A percentile compares a stretch with the other conserved stretches of the same genome.
phyloP scores from a whole-genome alignment of 1,284 basidiomycete species.

The Puccinia horiana region DNA sequence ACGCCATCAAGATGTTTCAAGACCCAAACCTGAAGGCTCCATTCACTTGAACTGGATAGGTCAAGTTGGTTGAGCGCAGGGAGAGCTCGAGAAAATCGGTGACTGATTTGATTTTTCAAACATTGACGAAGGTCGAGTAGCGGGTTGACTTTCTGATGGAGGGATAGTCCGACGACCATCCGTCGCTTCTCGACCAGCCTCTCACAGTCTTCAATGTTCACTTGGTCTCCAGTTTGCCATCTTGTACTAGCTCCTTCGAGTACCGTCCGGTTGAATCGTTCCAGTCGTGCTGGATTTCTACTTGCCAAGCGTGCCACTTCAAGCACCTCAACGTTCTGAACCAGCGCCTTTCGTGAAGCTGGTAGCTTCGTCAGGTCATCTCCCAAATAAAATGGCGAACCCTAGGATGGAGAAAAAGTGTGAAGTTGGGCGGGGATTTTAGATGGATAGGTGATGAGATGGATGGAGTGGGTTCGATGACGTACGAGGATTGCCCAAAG shows the following conservation, averaged over 20 bases:
- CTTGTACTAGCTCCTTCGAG: neutral
- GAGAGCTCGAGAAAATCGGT: neutral
- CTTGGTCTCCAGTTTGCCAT: constrained; percentile 2
- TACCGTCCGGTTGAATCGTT: constrained; percentile 10
- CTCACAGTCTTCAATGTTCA: constrained; percentile 22
- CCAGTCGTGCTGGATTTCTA: constrained; percentile 20
- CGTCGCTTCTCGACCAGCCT: constrained; percentile 26
- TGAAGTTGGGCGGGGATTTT: neutral
- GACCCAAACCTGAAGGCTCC: constrained; percentile 42
- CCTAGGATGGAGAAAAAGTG: neutral
- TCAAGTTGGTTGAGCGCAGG: neutral
- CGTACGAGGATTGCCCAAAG: constrained; percentile 44
- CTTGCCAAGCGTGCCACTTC: constrained; percentile 17
- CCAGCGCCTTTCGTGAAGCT: constrained; percentile 22
- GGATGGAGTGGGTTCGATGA: neutral
- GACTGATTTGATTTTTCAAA: neutral
- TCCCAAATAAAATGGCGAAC: constrained; percentile 44
- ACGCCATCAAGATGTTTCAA: constrained; percentile 26
- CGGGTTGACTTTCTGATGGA: constrained; percentile 19
- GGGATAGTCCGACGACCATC: constrained; percentile 20
- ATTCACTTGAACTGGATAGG: neutral
- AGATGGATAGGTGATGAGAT: neutral
- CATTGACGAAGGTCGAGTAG: neutral
- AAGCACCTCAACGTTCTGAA: constrained; percentile 35
- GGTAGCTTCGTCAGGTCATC: constrained; percentile 36